These are phyloP conservation scores for Sporothrix brasiliensis DNA, from an alignment of 2,329 filamentous ascomycete genomes.

Conservation along the genomic window DNA sequence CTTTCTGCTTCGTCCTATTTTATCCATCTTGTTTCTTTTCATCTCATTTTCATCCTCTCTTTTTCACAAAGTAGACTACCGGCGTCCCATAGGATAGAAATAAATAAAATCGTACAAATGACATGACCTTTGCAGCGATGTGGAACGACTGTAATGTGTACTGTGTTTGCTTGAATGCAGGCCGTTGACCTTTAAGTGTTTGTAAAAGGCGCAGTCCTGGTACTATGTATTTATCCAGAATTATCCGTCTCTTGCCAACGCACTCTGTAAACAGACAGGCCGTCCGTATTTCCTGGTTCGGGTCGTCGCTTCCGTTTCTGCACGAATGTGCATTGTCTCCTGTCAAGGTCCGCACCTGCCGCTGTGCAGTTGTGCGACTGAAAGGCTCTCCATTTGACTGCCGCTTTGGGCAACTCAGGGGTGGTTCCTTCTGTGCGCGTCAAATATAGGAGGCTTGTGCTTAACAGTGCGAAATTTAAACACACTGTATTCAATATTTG, in stretches of 20 bases:
- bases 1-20: background rate
- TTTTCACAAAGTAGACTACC: conserved; percentile 23
- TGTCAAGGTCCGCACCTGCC: background rate
- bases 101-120: conserved; percentile 26
- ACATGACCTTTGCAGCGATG: background rate
- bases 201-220: background rate
- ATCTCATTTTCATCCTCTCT: conserved; percentile 1
- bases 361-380: conserved; percentile 5
- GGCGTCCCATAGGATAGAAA: conserved; percentile 28
- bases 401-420: conserved; percentile 23
- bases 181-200: too few species aligned
- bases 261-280: background rate
- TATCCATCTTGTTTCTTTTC: conserved; percentile 1
- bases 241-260: background rate
- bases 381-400: conserved; percentile 1
- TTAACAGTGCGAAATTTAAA: background rate
- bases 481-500: background rate
- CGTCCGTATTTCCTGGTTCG: background rate
- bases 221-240: conserved; percentile 11
- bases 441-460: conserved; percentile 20
- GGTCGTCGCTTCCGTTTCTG: background rate
- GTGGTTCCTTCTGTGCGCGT: conserved; percentile 8
- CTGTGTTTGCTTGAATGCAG: background rate
- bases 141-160: background rate
- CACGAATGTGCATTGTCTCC: background rate